Percentiles rank a stretch among this genome's conserved stretches.
Conservation (phyloP, 331 rosid species). For the Rhamnella rubrinervis region DNA sequence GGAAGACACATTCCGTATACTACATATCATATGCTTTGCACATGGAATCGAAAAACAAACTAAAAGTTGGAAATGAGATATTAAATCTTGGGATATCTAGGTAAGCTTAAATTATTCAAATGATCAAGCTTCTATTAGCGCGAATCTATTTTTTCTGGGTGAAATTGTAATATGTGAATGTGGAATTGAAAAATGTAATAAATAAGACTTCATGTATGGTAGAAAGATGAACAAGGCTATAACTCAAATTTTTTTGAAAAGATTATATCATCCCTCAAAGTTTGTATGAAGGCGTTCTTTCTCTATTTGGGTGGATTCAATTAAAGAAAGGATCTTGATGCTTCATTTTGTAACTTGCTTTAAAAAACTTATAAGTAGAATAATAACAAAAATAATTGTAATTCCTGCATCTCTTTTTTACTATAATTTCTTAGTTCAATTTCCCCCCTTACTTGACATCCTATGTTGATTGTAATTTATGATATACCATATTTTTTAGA, state of each 20-base stretch:
- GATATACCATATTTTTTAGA: not conserved
- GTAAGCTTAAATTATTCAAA: conserved; percentile 28
- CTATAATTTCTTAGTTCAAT: too few species aligned
- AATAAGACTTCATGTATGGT: too few species aligned
- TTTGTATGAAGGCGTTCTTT: too few species aligned
- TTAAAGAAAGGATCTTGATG: too few species aligned
- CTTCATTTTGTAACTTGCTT: not conserved
- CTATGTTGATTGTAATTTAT: not conserved
- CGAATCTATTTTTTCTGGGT: too few species aligned
- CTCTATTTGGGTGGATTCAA: too few species aligned
- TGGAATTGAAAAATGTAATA: too few species aligned
- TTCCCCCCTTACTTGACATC: too few species aligned
- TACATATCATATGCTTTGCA: conserved; percentile 71
- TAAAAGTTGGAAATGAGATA: conserved; percentile 66
- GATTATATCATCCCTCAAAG: not conserved
- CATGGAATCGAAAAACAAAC: conserved; percentile 70
- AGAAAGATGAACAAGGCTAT: not conserved
- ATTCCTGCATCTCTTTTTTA: too few species aligned
- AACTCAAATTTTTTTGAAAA: not conserved
- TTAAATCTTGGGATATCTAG: conserved; percentile 79
- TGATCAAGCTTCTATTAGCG: not conserved
- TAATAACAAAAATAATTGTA: too few species aligned
- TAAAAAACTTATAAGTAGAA: too few species aligned
- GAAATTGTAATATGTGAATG: too few species aligned
- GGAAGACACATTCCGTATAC: conserved; percentile 68